phyloP scores from a whole-genome alignment of 495 filamentous ascomycete species.

The Penicillium pulvis region DNA sequence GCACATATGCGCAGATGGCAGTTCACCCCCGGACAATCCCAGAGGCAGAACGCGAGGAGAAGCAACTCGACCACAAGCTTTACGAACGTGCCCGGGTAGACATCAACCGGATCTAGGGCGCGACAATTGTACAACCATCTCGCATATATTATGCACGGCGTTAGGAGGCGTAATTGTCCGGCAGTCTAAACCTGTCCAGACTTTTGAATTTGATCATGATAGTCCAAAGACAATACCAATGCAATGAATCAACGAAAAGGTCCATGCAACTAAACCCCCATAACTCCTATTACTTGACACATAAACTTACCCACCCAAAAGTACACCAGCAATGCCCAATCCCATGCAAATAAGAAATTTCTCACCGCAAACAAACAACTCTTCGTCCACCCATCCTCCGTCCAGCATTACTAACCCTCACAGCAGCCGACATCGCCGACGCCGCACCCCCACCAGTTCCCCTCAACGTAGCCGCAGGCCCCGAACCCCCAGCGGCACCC shows the following conservation, averaged over 20 bases:
- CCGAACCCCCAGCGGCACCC: slow-evolving; percentile 26
- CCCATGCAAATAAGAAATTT: slow-evolving; percentile 1
- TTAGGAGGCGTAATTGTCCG: slow-evolving; percentile 14
- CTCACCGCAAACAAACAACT: slow-evolving; percentile 40
- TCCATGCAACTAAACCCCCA: neutral
- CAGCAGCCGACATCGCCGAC: slow-evolving; percentile 19
- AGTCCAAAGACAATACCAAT: slow-evolving; percentile 17
- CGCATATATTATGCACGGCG: slow-evolving; percentile 25
- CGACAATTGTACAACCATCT: slow-evolving; percentile 26
- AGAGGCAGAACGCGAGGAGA: slow-evolving; percentile 59
- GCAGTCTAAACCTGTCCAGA: neutral
- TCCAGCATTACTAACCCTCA: slow-evolving; percentile 30
- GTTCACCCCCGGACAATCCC: slow-evolving; percentile 63
- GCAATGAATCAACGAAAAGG: slow-evolving; percentile 30
- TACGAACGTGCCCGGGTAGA: slow-evolving; percentile 86
- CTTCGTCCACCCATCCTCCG: slow-evolving; percentile 44
- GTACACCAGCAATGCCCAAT: slow-evolving; percentile 8
- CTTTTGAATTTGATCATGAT: slow-evolving; percentile 8
- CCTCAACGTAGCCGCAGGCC: slow-evolving; percentile 56
- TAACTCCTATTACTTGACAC: neutral
- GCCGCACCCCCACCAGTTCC: slow-evolving; percentile 28
- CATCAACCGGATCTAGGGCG: slow-evolving; percentile 68
- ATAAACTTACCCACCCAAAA: slow-evolving; percentile 16
- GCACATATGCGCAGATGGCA: slow-evolving; percentile 77
- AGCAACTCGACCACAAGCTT: slow-evolving; percentile 67